A percentile compares a stretch with the other conserved stretches of the same genome.
These are phyloP conservation scores for Fusarium incarnatum DNA, from an alignment of 2,329 filamentous ascomycete species.

Conservation along the genomic window DNA sequence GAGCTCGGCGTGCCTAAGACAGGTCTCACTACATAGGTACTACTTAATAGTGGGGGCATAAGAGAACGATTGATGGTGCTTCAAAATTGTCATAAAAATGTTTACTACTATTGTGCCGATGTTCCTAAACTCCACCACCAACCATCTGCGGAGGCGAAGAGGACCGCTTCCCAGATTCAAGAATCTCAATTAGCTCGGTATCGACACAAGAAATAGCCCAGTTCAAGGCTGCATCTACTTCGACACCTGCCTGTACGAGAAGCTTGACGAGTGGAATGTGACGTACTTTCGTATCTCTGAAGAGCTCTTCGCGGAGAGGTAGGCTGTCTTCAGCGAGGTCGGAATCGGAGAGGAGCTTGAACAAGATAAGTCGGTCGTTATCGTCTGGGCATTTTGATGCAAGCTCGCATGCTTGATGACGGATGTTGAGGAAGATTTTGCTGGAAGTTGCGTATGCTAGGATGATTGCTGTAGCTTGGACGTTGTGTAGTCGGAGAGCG, in stretches of 20 bases:
- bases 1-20: background rate
- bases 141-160: background rate
- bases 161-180: background rate
- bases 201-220: constrained; percentile 8
- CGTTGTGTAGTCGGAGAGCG: background rate
- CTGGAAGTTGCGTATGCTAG: constrained; percentile 11
- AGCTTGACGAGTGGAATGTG: constrained; percentile 3
- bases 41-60: too few relatives aligned
- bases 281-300: background rate
- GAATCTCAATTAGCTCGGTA: constrained; percentile 5
- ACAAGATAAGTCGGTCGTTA: background rate
- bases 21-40: background rate
- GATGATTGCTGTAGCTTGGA: constrained; percentile 3
- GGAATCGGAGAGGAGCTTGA: background rate
- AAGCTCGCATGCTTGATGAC: background rate
- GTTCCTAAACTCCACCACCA: too few relatives aligned
- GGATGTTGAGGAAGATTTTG: background rate
- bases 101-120: too few relatives aligned
- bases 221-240: constrained; percentile 1
- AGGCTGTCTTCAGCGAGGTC: background rate
- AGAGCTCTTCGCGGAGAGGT: constrained; percentile 9
- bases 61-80: too few relatives aligned
- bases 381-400: background rate
- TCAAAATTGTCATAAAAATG: too few relatives aligned
- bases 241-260: background rate